Evolutionary conservation across 2,329 filamentous ascomycete species (phyloP), one percentile per base, ranked within the genome.

Genomic region (Aspergillus phoenicis): DNA sequence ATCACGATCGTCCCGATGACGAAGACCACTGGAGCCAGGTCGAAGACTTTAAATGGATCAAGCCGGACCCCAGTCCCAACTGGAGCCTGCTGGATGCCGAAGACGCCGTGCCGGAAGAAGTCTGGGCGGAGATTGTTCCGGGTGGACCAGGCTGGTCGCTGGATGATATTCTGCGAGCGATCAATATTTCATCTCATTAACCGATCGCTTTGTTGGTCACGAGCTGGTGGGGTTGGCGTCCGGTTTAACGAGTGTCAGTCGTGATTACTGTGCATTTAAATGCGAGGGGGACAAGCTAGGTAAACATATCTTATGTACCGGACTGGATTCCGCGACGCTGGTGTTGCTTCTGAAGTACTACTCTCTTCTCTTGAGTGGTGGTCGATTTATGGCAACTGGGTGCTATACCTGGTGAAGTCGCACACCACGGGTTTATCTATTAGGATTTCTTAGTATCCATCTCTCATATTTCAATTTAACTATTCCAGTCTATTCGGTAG

Each of bases 31-130:
- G 92, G 91, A 85, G 93, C 68, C 87, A 95, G 70, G 91, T 98
- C 15, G 91, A 98, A 75, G 95, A 99, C 75, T 99, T 99, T 82
- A 96, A 96, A 78, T 98, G 95, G 95, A 84, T 97, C 64, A 96
- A 93, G 76, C 83, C 85, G 15, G 91, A 91, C 60, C 86, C 87
- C 30, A 97, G 91, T 72, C 95, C 95, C 2, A 93, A 99, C 73
- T 99, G 94, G 92, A 85, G 82, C 36, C 77, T 91, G 2, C 68
- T 98, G 22, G 80, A 85, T 1, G 83, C 87, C 56, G 81, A 81
- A 1, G 80, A 88, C 58, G 83, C 84, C 24, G 77, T 94, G 11
- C 67, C 78, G 0, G 85, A 89, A 1, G 80, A 84, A 2, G 80
- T 89, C 0, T 97, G 93, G 93, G 85, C 81, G 53, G 83, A 85